Evolutionary conservation across 2,329 filamentous ascomycete species (phyloP).

Genomic region (Sporothrix globosa): DNA sequence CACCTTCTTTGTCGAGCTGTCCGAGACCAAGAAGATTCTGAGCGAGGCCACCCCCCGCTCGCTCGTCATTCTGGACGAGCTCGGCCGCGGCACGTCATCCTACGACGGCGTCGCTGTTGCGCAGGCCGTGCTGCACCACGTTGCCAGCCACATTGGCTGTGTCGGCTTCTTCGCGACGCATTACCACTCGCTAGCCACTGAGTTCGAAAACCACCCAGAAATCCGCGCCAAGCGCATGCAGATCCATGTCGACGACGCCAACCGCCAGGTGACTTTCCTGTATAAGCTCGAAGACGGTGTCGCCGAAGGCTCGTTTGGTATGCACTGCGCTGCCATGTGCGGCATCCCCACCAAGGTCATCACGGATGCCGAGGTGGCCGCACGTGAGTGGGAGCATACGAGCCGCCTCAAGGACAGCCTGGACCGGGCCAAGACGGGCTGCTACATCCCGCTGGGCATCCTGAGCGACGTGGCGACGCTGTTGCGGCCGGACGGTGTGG

Average conservation of each 20-base stretch:
- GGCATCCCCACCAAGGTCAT: constrained; percentile 85
- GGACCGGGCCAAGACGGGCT: constrained; percentile 76
- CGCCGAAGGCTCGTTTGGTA: constrained; percentile 94
- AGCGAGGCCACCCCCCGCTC: constrained; percentile 91
- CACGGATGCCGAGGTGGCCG: constrained; percentile 82
- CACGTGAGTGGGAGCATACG: constrained; percentile 93
- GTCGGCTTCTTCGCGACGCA: constrained; percentile 97
- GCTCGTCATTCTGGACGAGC: constrained; percentile 93
- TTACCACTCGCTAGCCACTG: constrained; percentile 89
- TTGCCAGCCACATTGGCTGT: constrained; percentile 90
- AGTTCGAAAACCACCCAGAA: constrained; percentile 89
- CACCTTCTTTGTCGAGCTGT: constrained; percentile 96
- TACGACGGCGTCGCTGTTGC: constrained; percentile 97
- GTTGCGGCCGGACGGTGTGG: constrained; percentile 55
- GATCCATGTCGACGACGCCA: constrained; percentile 84
- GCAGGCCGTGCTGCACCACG: constrained; percentile 94
- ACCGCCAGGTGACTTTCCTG: constrained; percentile 89
- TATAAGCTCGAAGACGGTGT: constrained; percentile 94
- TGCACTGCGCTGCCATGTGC: constrained; percentile 99
- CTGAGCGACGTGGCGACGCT: constrained; percentile 85
- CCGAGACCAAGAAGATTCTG: constrained; percentile 97
- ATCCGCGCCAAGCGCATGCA: constrained; percentile 87
- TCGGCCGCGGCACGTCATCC: constrained; percentile 90
- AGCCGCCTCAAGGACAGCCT: constrained; percentile 85
- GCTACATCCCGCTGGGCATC: constrained; percentile 81